Conservation (phyloP, 2,329 filamentous ascomycete species). For the Botrytis galanthina region DNA sequence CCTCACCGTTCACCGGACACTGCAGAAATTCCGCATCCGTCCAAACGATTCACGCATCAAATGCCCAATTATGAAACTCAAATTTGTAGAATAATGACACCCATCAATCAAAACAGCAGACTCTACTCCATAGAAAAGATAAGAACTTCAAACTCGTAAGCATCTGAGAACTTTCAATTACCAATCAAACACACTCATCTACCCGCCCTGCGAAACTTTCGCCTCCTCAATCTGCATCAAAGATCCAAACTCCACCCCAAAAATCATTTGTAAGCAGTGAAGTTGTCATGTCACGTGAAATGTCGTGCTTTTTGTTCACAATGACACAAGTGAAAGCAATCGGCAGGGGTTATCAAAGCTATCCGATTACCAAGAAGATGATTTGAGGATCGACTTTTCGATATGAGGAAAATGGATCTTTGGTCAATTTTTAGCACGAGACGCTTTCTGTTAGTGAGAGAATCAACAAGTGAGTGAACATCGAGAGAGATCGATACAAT, state of each 20-base stretch:
- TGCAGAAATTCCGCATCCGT: not conserved
- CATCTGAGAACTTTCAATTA: not conserved
- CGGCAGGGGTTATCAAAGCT: not conserved
- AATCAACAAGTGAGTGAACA: not conserved
- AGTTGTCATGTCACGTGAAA: conserved; percentile 12
- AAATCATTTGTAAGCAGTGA: not conserved
- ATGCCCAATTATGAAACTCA: not conserved
- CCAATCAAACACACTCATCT: not conserved
- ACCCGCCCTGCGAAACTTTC: not conserved
- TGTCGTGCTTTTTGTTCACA: conserved; percentile 9
- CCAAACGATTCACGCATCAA: not conserved
- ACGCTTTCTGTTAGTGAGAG: not conserved
- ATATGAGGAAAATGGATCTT: not conserved
- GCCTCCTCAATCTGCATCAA: not conserved
- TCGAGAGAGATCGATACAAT: not conserved
- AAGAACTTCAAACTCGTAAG: not conserved
- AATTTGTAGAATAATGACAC: not conserved
- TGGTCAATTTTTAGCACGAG: not conserved
- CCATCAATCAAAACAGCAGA: not conserved
- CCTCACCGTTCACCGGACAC: not conserved
- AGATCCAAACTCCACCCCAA: not conserved
- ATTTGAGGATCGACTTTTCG: conserved; percentile 4
- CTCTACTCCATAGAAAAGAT: not conserved
- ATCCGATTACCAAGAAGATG: not conserved
- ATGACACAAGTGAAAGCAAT: not conserved